Evolutionary conservation across 371 early-diverging fungal genomes (phyloP), one percentile per base, ranked within the genome.

Genomic region (Lichtheimia corymbifera): DNA sequence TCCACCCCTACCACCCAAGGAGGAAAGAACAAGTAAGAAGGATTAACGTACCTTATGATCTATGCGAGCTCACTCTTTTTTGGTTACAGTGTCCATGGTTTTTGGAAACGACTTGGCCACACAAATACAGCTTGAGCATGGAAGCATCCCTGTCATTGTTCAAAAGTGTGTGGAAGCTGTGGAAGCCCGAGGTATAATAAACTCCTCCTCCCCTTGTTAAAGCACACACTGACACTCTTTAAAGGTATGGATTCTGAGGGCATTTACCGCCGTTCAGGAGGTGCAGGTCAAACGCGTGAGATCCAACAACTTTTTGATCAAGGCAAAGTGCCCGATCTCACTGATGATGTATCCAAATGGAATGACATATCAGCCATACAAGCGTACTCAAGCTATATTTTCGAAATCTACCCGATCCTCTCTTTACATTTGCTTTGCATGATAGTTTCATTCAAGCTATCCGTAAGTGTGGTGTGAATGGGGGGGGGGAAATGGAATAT

Each of bases 311-410:
- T 67, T 15, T 71, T 81, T 24, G 78, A 84, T 25, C 42, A 63
- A n/a, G 79, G 79, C 0, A 65, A 75, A 7, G 50, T 68, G 13
- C 67, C 62, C 1, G 59, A 83, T 52, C 44, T 88, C 22, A 70
- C 65, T 47, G 76, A 80, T 53, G 58, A 72, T 4, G 62, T 67
- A 4, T 22, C 35, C 35, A 57, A 77, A 41, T 82, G 79, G 61
- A 72, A 75, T 57, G 84, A 82, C 63, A 83, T 86, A 40, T 76
- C 79, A 53, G 76, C 84, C 13, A 83, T 94, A 94, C 97, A 3
- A 92, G 93, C 51, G 82, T 94, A 24, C 74, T 96, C 61, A 95
- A 94, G 70, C 93, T 93, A 72, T 96, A 93, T 63, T 82, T 96
- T 55, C 82, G 95, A 24, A 91, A 90, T 22, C 55, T 95, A 63